Conservation (phyloP, 2,329 filamentous ascomycete genomes). For the Emydomyces testavorans region DNA sequence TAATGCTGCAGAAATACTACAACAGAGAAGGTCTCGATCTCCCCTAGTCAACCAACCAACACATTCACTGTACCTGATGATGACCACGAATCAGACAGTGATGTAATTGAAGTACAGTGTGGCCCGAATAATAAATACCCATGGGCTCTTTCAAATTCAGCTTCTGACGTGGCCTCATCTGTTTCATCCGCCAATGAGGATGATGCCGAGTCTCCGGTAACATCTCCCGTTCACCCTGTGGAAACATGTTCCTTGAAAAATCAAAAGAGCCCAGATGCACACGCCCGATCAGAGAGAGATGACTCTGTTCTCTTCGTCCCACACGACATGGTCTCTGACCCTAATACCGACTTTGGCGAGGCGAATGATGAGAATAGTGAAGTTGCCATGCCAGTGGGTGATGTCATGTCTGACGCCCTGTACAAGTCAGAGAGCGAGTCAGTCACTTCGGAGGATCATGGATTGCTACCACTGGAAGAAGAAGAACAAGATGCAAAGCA, state of each 20-base stretch:
- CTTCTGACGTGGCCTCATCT: not conserved
- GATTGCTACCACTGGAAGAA: too few species aligned
- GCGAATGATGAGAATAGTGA: too few species aligned
- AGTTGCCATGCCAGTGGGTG: not conserved
- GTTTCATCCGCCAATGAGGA: not conserved
- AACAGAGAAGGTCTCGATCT: not conserved
- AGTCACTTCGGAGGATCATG: too few species aligned
- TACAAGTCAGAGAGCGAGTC: not conserved
- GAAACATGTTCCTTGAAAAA: not conserved
- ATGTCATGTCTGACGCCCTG: not conserved
- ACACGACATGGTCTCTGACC: too few species aligned
- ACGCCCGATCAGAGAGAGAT: not conserved
- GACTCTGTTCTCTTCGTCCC: not conserved
- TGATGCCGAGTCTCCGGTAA: not conserved
- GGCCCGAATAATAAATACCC: not conserved
- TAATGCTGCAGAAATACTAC: not conserved
- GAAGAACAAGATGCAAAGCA: not conserved
- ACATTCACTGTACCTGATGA: slow-evolving; percentile 34
- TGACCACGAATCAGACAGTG: slow-evolving; percentile 24
- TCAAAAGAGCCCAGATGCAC: not conserved
- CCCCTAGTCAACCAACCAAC: slow-evolving; percentile 22
- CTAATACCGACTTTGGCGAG: too few species aligned
- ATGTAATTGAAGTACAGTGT: slow-evolving; percentile 5
- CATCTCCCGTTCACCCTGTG: not conserved
- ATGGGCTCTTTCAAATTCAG: not conserved